Conservation (phyloP, 2,329 filamentous ascomycete genomes). For the Talaromyces sp. region DNA sequence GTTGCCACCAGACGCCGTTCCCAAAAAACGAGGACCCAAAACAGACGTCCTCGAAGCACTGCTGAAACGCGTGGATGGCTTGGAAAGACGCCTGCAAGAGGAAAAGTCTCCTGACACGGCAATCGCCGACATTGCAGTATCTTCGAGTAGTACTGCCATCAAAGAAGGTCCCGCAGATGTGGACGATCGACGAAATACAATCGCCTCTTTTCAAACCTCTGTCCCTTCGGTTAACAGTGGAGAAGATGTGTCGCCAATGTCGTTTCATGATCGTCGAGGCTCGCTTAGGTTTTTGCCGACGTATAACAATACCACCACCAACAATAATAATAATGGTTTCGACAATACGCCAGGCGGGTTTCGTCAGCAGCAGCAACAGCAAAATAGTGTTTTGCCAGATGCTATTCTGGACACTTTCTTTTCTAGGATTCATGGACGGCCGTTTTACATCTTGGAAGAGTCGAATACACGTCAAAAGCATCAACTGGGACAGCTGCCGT, state of each 20-base stretch:
- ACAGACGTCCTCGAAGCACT: slow-evolving; percentile 82
- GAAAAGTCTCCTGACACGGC: slow-evolving; percentile 46
- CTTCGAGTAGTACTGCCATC: slow-evolving; percentile 15
- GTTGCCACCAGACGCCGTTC: slow-evolving; percentile 63
- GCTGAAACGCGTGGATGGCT: slow-evolving; percentile 75
- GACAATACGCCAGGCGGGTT: slow-evolving; percentile 10
- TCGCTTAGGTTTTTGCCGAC: slow-evolving; percentile 13
- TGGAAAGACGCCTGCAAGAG: slow-evolving; percentile 73
- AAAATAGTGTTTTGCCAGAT: slow-evolving; percentile 47
- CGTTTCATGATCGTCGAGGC: slow-evolving; percentile 14
- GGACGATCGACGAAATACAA: slow-evolving; percentile 15
- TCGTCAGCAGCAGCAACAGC: slow-evolving; percentile 17
- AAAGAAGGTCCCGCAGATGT: slow-evolving; percentile 8
- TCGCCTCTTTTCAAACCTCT: slow-evolving; percentile 15
- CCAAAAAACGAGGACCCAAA: slow-evolving; percentile 85
- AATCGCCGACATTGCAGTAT: slow-evolving; percentile 43
- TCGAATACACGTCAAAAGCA: slow-evolving; percentile 64
- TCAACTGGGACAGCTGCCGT: slow-evolving; percentile 59
- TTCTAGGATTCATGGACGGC: slow-evolving; percentile 70
- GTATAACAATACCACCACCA: neutral
- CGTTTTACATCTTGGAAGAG: slow-evolving; percentile 77
- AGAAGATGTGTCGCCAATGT: slow-evolving; percentile 12
- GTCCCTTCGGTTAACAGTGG: slow-evolving; percentile 3
- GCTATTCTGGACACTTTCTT: slow-evolving; percentile 74
- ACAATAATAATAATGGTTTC: slow-evolving; percentile 8